Conservation (phyloP, 1,139 yeast species). For the Lodderomyces beijingensis region DNA sequence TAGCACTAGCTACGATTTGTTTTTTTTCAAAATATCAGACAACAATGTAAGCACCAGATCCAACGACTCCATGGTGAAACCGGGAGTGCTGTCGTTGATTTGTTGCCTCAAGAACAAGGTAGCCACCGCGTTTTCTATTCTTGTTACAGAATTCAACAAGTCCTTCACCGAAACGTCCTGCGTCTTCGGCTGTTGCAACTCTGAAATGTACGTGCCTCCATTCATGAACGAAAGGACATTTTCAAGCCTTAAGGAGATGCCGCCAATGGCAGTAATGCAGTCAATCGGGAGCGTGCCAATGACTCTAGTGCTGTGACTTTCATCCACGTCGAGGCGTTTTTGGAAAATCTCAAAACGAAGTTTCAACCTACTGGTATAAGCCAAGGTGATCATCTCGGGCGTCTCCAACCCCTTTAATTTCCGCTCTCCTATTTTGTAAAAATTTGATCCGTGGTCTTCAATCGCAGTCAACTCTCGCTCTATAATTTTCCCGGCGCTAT, state of each 20-base stretch:
- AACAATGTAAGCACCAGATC: constrained; percentile 22
- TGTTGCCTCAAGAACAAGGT: constrained; percentile 33
- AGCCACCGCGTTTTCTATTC: constrained; percentile 55
- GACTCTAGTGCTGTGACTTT: constrained; percentile 20
- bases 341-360: constrained; percentile 50
- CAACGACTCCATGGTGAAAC: constrained; percentile 21
- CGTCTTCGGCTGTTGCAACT: constrained; percentile 11
- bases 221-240: constrained; percentile 38
- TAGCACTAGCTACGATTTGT: too few relatives aligned
- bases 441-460: constrained; percentile 66
- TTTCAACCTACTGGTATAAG: constrained; percentile 64
- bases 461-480: constrained; percentile 66
- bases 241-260: constrained; percentile 48
- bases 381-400: constrained; percentile 80
- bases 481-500: constrained; percentile 56
- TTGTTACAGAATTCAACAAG: constrained; percentile 55
- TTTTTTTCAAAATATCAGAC: constrained; percentile 1
- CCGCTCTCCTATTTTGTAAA: constrained; percentile 74
- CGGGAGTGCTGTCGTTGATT: constrained; percentile 22
- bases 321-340: constrained; percentile 21
- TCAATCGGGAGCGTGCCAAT: constrained; percentile 43
- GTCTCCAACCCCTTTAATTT: constrained; percentile 93
- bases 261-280: constrained; percentile 43
- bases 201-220: constrained; percentile 26
- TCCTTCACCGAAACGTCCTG: constrained; percentile 3